These are phyloP conservation scores for Hypoxylon sp. DNA, from an alignment of 2,329 filamentous ascomycete genomes.

Conservation along the genomic window DNA sequence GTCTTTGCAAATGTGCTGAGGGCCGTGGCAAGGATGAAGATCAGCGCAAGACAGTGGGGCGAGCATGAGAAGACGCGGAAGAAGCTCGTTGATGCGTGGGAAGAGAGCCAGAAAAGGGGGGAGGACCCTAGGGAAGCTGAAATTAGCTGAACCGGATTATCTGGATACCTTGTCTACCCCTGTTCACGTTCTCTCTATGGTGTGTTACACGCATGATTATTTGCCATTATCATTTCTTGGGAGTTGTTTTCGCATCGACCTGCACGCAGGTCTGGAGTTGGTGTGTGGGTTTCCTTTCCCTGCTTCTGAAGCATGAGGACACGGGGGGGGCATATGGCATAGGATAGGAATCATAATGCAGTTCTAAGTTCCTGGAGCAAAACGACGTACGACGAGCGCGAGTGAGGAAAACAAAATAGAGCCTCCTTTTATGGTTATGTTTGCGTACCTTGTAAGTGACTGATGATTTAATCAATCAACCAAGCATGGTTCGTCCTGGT, in stretches of 20 bases:
- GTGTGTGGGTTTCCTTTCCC: not conserved
- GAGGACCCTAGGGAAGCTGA: constrained; percentile 8
- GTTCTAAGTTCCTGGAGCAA: not conserved
- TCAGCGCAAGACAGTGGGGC: constrained; percentile 65
- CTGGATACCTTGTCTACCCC: not conserved
- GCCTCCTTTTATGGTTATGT: not conserved
- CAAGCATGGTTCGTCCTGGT: not conserved
- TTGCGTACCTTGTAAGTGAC: not conserved
- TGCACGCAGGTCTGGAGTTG: constrained; percentile 1
- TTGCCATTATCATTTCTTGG: not conserved
- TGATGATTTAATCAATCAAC: not conserved
- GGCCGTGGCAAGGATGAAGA: constrained; percentile 67
- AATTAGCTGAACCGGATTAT: not conserved
- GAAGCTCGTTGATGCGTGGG: constrained; percentile 64
- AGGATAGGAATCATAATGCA: constrained; percentile 2
- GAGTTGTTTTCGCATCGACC: constrained; percentile 2
- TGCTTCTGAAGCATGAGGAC: not conserved
- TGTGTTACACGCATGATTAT: constrained; percentile 1
- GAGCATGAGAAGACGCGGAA: constrained; percentile 66
- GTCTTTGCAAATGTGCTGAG: constrained; percentile 64
- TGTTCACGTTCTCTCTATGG: not conserved
- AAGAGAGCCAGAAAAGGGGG: constrained; percentile 51
- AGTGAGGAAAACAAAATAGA: not conserved
- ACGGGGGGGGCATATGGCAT: not conserved
- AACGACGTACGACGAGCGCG: not conserved